Conservation (phyloP, 2,329 filamentous ascomycete genomes). For the Nannizziopsis barbatae region DNA sequence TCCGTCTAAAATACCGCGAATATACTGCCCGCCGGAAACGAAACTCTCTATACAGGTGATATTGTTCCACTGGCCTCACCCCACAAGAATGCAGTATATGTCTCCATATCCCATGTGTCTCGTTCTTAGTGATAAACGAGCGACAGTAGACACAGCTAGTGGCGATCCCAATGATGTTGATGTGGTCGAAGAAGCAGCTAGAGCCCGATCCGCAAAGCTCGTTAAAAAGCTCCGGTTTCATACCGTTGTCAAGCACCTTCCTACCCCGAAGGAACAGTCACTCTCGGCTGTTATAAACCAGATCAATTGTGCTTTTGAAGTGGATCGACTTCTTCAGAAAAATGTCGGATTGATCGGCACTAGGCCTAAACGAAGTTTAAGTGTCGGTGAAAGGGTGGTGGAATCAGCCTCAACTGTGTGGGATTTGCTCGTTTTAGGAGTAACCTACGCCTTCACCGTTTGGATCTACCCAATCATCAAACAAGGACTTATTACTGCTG, state of each 20-base stretch:
- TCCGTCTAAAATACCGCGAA: constrained; percentile 50
- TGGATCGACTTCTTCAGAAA: constrained; percentile 73
- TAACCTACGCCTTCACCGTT: constrained; percentile 59
- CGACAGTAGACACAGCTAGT: constrained; percentile 24
- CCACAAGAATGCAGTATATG: constrained; percentile 88
- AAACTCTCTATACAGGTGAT: constrained; percentile 74
- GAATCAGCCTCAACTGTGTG: constrained; percentile 82
- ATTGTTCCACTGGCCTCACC: constrained; percentile 75
- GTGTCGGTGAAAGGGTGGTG: constrained; percentile 86
- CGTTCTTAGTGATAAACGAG: constrained; percentile 63
- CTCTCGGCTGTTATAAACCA: constrained; percentile 77
- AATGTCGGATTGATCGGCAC: constrained; percentile 79
- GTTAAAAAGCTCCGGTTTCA: constrained; percentile 82
- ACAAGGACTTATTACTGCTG: constrained; percentile 59
- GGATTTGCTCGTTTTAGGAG: constrained; percentile 56
- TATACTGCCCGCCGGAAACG: constrained; percentile 55
- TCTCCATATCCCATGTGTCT: constrained; percentile 82
- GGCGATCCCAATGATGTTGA: constrained; percentile 49
- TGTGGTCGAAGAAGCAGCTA: constrained; percentile 59
- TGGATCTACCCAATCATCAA: constrained; percentile 71
- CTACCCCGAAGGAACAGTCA: constrained; percentile 71
- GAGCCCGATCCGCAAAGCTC: constrained; percentile 53
- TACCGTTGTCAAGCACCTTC: constrained; percentile 63
- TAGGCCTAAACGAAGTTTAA: constrained; percentile 70
- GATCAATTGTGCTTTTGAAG: constrained; percentile 90